These are phyloP conservation scores for Trichoderma arundinaceum DNA, from an alignment of 2,329 filamentous ascomycete genomes.

Conservation along the genomic window DNA sequence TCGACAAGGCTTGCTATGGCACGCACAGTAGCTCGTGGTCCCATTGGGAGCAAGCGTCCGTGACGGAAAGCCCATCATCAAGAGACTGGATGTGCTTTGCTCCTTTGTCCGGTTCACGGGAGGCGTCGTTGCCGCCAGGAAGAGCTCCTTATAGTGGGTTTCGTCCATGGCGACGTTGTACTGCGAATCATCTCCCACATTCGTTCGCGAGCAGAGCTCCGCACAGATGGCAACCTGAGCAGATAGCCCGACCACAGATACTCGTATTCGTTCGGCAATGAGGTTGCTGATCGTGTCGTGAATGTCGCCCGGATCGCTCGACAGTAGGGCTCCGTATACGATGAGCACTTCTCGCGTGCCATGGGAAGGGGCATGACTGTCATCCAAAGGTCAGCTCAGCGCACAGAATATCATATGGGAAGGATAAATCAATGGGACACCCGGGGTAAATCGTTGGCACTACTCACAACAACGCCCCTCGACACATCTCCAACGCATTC, in stretches of 20 bases:
- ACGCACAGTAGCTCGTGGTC: constrained; percentile 80
- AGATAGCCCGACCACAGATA: constrained; percentile 86
- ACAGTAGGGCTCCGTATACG: constrained; percentile 87
- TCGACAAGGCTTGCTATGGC: constrained; percentile 79
- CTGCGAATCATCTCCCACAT: constrained; percentile 73
- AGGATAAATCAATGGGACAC: not conserved
- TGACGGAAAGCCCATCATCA: constrained; percentile 99
- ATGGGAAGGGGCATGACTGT: constrained; percentile 85
- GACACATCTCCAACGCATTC: constrained; percentile 94
- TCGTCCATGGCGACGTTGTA: constrained; percentile 85
- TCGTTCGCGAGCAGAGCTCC: constrained; percentile 87
- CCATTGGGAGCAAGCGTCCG: constrained; percentile 72
- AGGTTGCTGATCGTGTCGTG: constrained; percentile 84
- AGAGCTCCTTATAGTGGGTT: constrained; percentile 81
- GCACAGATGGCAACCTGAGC: constrained; percentile 92
- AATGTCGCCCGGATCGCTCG: constrained; percentile 92
- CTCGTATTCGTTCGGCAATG: constrained; percentile 81
- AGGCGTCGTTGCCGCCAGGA: constrained; percentile 87
- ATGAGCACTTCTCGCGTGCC: constrained; percentile 92
- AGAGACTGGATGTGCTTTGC: constrained; percentile 66
- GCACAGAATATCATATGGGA: not conserved
- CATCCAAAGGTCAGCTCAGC: constrained; percentile 31
- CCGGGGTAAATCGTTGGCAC: not conserved
- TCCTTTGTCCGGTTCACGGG: constrained; percentile 75
- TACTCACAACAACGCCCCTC: constrained; percentile 81